phyloP scores from a whole-genome alignment of 1,139 yeast species.

The Blastobotrys ciferrii region DNA sequence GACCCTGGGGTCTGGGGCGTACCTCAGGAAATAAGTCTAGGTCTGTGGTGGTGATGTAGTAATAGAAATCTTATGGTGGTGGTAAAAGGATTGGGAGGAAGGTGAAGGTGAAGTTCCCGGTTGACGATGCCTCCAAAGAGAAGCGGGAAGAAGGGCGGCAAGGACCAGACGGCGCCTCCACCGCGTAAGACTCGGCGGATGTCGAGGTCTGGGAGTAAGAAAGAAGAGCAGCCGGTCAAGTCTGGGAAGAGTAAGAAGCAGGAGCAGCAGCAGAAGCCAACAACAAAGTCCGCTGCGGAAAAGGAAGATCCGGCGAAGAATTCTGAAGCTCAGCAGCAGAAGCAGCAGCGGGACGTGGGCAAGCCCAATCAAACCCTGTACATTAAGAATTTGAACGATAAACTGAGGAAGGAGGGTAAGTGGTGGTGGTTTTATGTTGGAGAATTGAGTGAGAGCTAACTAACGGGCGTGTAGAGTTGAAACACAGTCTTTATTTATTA shows the following conservation, averaged over 20 bases:
- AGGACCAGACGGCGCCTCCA: constrained; percentile 7
- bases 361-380: constrained; percentile 54
- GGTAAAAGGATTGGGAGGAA: neutral
- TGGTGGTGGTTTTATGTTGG: constrained; percentile 25
- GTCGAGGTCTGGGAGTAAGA: neutral
- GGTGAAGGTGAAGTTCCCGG: neutral
- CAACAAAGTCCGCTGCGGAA: neutral
- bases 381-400: constrained; percentile 63
- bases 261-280: constrained; percentile 6
- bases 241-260: neutral
- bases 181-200: constrained; percentile 5
- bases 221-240: neutral
- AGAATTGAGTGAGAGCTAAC: neutral
- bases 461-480: constrained; percentile 38
- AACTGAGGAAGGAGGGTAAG: constrained; percentile 42
- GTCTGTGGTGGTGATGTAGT: too few species aligned
- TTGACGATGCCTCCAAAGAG: constrained; percentile 11
- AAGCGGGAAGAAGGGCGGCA: constrained; percentile 2
- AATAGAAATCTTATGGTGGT: too few species aligned
- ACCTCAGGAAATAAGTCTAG: too few species aligned
- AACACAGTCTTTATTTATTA: constrained; percentile 56
- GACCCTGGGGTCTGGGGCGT: too few species aligned
- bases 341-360: constrained; percentile 17
- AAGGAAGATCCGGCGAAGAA: constrained; percentile 4
- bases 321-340: constrained; percentile 3